Conservation (phyloP, 106 monocot species). For the Dendrobium huoshanense region DNA sequence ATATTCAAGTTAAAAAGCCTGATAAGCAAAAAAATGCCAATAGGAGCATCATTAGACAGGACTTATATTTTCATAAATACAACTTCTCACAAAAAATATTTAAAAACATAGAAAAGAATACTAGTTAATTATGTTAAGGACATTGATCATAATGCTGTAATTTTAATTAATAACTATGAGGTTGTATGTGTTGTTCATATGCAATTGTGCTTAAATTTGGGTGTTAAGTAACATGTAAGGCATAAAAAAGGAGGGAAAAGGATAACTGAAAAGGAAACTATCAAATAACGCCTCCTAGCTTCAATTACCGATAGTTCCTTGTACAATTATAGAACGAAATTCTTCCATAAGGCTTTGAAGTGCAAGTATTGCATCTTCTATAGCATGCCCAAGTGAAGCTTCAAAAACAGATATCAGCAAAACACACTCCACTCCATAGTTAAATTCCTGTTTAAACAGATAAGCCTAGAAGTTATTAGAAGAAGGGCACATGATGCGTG, state of each 20-base stretch:
- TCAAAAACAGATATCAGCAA: constrained; percentile 52
- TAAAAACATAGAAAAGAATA: too few species aligned
- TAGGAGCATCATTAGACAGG: too few species aligned
- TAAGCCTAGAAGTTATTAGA: background rate
- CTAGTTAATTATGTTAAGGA: background rate
- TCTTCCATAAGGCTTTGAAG: constrained; percentile 35
- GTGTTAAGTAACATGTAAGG: background rate
- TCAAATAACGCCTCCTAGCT: too few species aligned
- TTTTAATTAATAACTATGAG: background rate
- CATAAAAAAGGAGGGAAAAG: background rate
- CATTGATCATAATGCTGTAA: background rate
- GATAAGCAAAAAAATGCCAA: background rate
- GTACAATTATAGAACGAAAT: constrained; percentile 56
- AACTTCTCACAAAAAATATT: too few species aligned
- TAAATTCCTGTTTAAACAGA: constrained; percentile 54
- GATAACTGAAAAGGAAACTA: too few species aligned
- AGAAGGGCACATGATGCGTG: too few species aligned
- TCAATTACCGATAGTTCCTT: constrained; percentile 64
- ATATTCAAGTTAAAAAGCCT: background rate
- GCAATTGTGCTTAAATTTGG: background rate
- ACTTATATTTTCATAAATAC: too few species aligned
- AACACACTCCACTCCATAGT: constrained; percentile 75
- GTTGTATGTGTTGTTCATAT: background rate
- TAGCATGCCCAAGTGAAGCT: constrained; percentile 29
- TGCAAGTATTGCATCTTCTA: constrained; percentile 59